phyloP scores from a whole-genome alignment of 2,329 filamentous ascomycete genomes.

The Penicillium glabrum region DNA sequence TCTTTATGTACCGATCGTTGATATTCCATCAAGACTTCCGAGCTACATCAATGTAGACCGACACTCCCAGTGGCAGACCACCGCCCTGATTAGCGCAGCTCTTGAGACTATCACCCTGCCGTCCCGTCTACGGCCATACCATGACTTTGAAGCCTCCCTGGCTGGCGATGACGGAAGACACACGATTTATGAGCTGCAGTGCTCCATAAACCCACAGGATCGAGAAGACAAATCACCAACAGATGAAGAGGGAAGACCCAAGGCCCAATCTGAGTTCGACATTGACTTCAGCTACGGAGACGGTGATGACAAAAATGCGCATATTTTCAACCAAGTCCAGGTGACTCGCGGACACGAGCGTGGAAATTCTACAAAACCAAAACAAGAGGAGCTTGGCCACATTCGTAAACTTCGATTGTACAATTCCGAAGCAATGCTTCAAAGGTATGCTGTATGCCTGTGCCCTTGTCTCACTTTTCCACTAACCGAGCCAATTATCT shows the following conservation, averaged over 20 bases:
- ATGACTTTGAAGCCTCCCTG: slow-evolving; percentile 48
- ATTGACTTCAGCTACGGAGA: slow-evolving; percentile 40
- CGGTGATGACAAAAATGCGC: slow-evolving; percentile 22
- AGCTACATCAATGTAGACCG: slow-evolving; percentile 60
- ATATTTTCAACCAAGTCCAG: slow-evolving; percentile 38
- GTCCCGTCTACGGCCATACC: slow-evolving; percentile 54
- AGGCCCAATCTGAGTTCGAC: slow-evolving; percentile 34
- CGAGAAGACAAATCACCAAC: slow-evolving; percentile 1
- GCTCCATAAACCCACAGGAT: slow-evolving; percentile 55
- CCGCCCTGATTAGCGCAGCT: slow-evolving; percentile 72
- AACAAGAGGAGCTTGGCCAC: slow-evolving; percentile 24
- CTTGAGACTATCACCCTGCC: slow-evolving; percentile 78
- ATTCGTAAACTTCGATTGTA: slow-evolving; percentile 32
- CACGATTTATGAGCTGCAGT: slow-evolving; percentile 71
- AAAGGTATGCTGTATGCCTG: slow-evolving; percentile 25
- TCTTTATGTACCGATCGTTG: slow-evolving; percentile 72
- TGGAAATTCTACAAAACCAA: slow-evolving; percentile 10
- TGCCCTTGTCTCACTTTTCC: not conserved
- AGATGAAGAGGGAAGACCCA: slow-evolving; percentile 12
- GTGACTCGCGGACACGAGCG: slow-evolving; percentile 30
- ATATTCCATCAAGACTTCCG: slow-evolving; percentile 60
- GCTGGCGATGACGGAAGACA: slow-evolving; percentile 66
- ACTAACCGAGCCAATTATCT: not conserved
- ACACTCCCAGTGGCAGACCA: slow-evolving; percentile 73
- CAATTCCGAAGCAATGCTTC: slow-evolving; percentile 35